These are phyloP conservation scores for Eucalyptus regnans DNA, from an alignment of 345 rosid species.

Conservation along the genomic window DNA sequence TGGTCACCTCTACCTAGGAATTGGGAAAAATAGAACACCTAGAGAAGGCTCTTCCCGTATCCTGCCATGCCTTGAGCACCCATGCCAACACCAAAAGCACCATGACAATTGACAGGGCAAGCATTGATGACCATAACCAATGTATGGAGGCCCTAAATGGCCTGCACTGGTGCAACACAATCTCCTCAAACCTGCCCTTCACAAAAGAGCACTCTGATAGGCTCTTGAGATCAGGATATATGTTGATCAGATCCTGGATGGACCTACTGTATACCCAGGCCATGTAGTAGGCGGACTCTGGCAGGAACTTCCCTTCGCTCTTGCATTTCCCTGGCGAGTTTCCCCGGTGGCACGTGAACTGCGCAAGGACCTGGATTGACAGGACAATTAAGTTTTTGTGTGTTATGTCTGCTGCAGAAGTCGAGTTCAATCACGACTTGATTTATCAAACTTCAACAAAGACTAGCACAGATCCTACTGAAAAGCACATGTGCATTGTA, in stretches of 20 bases:
- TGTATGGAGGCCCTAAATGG: conserved; percentile 17
- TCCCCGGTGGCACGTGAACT: conserved; percentile 31
- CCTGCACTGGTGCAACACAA: conserved; percentile 31
- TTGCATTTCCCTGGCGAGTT: conserved; percentile 17
- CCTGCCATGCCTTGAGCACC: conserved; percentile 30
- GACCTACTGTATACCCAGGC: conserved; percentile 38
- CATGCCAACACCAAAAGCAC: conserved; percentile 23
- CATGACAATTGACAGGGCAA: conserved; percentile 37
- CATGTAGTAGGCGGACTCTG: conserved; percentile 16
- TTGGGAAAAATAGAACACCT: conserved; percentile 18
- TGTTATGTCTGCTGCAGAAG: background rate
- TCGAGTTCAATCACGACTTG: background rate
- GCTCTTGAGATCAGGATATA: conserved; percentile 38
- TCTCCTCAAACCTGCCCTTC: conserved; percentile 24
- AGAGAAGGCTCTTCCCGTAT: conserved; percentile 24
- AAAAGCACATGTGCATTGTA: background rate
- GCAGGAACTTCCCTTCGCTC: conserved; percentile 28
- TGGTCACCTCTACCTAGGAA: background rate
- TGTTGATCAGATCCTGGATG: conserved; percentile 24
- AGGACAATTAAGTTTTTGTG: background rate
- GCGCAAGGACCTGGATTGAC: conserved; percentile 27
- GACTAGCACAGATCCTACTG: background rate
- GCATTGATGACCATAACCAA: conserved; percentile 43
- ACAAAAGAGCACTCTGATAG: conserved; percentile 31
- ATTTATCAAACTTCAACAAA: background rate